Conservation (phyloP, 176 grass and related monocot species). For the Elymus sibiricus region DNA sequence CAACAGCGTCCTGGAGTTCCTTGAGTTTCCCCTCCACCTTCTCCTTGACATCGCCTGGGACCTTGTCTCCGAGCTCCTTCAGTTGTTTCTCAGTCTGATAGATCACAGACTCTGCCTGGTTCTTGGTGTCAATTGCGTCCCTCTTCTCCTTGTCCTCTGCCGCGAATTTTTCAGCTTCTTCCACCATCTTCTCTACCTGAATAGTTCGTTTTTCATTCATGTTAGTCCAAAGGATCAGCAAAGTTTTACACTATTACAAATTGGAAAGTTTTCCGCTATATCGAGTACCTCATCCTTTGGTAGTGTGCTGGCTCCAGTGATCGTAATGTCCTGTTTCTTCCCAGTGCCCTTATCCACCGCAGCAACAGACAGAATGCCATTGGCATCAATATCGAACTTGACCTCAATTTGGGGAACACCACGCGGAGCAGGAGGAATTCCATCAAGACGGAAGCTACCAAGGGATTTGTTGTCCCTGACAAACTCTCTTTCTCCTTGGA, state of each 20-base stretch:
- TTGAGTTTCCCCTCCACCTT: slow-evolving; percentile 55
- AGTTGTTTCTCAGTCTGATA: slow-evolving; percentile 83
- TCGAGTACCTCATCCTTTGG: slow-evolving; percentile 52
- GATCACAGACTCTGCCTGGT: slow-evolving; percentile 70
- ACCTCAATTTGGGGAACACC: slow-evolving; percentile 82
- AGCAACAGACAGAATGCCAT: slow-evolving; percentile 66
- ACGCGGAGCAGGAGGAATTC: slow-evolving; percentile 68
- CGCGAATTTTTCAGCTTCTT: slow-evolving; percentile 63
- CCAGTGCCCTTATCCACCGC: slow-evolving; percentile 77
- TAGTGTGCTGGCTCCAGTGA: slow-evolving; percentile 65
- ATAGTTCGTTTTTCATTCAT: not conserved
- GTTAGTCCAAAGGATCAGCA: not conserved
- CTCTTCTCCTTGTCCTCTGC: slow-evolving; percentile 80
- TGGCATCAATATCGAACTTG: slow-evolving; percentile 84
- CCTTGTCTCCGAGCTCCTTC: slow-evolving; percentile 76
- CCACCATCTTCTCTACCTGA: slow-evolving; percentile 75
- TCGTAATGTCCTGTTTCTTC: slow-evolving; percentile 77
- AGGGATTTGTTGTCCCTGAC: slow-evolving; percentile 78
- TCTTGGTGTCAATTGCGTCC: slow-evolving; percentile 68
- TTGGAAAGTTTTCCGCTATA: too few relatives aligned
- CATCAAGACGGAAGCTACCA: slow-evolving; percentile 76
- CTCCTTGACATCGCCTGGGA: slow-evolving; percentile 51
- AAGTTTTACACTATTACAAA: not conserved
- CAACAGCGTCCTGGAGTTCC: slow-evolving; percentile 52
- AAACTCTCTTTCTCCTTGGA: slow-evolving; percentile 84